Evolutionary conservation across 2,329 filamentous ascomycete species (phyloP), one percentile per base, ranked within the genome.

Genomic region (Talaromyces pinophilus): DNA sequence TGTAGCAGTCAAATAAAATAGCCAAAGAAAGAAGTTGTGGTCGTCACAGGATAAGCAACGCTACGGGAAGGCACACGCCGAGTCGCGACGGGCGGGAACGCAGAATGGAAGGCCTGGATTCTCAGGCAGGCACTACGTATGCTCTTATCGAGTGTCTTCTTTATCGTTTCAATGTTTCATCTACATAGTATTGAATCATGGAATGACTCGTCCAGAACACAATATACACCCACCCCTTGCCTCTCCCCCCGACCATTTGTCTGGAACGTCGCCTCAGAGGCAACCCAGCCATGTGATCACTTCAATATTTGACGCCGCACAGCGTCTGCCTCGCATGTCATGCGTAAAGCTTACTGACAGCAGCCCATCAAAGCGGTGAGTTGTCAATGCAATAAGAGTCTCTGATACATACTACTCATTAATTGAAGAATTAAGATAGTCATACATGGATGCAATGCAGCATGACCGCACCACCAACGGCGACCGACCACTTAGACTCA

Each of bases 11-110:
- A 38, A 38, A 52, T n/a, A 48, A 35, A 35, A 50, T 11, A 22
- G 5, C 52, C 17, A 35, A 30, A 25, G 33, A 25, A 57, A 38
- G 33, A 57, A 38, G 54, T 59, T 25, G 35, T 5, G 7, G 54
- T 60, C 38, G 57, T 60, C 38, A 8, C 38, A 33, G 40, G 48
- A 62, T 62, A 62, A 62, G 44, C 30, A 30, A 28, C 17, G 22
- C 54, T 62, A 62, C 60, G 60, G 60, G 44, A 52, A 52, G 44
- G 60, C 46, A 54, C 60, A 62, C n/a, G 19, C 44, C 46, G 44
- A 62, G 60, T 62, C 60, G 60, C 60, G 60, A 62, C 60, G 30
- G 60, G n/a, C 44, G 57, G 57, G n/a, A 48, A 22, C 44, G 10
- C 17, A 8, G 44, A 48, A 48, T 6, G 48, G 48, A 62, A 46